Conservation (phyloP, 2,329 filamentous ascomycete genomes). For the Fusarium avenaceum region DNA sequence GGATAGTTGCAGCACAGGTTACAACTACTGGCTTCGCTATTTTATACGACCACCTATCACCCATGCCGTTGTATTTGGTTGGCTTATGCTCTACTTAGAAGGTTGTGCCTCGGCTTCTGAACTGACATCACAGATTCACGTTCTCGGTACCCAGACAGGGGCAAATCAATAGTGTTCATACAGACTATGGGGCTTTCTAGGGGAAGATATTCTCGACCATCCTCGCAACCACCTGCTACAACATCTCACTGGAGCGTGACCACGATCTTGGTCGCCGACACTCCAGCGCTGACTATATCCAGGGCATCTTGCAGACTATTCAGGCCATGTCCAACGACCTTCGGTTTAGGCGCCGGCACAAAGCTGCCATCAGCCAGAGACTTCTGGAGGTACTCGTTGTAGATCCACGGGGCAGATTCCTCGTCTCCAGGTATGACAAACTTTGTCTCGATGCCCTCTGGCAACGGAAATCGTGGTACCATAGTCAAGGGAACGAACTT, state of each 20-base stretch:
- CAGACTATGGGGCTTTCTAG: not conserved
- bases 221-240: not conserved
- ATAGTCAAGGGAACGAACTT: constrained; percentile 18
- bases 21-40: not conserved
- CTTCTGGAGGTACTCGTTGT: constrained; percentile 1
- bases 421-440: constrained; percentile 16
- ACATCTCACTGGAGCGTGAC: constrained; percentile 6
- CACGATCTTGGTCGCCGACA: constrained; percentile 19
- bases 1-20: not conserved
- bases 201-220: not conserved
- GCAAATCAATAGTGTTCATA: not conserved
- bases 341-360: not conserved
- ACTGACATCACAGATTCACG: not conserved
- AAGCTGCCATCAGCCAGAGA: constrained; percentile 10
- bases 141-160: no score
- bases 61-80: not conserved
- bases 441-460: constrained; percentile 17
- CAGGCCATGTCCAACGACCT: constrained; percentile 11
- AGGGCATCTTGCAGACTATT: constrained; percentile 13
- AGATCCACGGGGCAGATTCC: constrained; percentile 12
- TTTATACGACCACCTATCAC: not conserved
- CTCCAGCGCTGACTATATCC: constrained; percentile 1
- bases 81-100: not conserved
- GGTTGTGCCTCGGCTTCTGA: not conserved
- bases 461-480: constrained; percentile 9